Evolutionary conservation across 495 filamentous ascomycete species (phyloP).

Genomic region (Podospora tetraspora): DNA sequence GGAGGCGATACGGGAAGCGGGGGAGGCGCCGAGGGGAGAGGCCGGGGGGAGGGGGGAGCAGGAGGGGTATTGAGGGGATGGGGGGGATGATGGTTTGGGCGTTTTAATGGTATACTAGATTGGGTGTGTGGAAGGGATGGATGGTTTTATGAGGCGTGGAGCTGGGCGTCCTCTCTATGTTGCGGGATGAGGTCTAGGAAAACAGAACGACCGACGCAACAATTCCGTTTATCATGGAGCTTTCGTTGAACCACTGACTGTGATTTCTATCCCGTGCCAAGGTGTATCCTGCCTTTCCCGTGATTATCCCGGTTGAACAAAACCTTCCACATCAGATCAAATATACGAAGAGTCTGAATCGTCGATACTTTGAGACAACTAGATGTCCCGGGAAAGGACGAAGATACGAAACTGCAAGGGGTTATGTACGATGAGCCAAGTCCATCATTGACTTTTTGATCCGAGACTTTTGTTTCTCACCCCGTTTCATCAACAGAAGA

Average conservation of each 20-base stretch:
- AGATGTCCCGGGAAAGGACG: too few relatives aligned
- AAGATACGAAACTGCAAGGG: too few relatives aligned
- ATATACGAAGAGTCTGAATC: too few relatives aligned
- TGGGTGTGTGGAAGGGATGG: neutral
- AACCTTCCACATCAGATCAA: neutral
- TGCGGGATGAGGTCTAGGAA: neutral
- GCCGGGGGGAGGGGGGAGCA: conserved; percentile 52
- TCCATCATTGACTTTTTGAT: too few relatives aligned
- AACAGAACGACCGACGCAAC: neutral
- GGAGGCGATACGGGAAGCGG: conserved; percentile 45
- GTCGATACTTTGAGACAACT: too few relatives aligned
- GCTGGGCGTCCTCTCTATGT: neutral
- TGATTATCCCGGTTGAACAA: too few relatives aligned
- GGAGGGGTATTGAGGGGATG: conserved; percentile 45
- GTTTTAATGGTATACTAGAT: neutral
- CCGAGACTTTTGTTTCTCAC: too few relatives aligned
- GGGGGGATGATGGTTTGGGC: neutral
- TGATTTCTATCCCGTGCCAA: neutral
- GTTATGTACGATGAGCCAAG: too few relatives aligned
- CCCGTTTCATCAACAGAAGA: too few relatives aligned
- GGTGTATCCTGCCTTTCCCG: neutral
- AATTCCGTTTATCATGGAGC: neutral
- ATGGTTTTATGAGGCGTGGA: neutral
- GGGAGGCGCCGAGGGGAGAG: conserved; percentile 37
- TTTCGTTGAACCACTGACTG: neutral